phyloP scores from a whole-genome alignment of 306 rosid genomes.

The Fragaria vesca region DNA sequence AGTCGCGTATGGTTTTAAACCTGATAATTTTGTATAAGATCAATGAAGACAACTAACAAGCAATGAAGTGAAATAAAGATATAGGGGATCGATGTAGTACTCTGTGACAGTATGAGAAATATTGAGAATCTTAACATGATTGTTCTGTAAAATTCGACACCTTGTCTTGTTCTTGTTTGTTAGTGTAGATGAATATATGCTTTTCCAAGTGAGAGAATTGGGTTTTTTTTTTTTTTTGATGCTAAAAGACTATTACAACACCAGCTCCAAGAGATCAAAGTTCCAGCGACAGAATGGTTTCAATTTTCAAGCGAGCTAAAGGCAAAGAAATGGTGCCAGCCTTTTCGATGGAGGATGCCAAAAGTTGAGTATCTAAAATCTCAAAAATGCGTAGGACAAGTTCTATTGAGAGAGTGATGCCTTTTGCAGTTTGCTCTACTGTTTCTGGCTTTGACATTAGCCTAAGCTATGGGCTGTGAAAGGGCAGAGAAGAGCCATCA shows the following conservation, averaged over 20 bases:
- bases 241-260: too few relatives aligned
- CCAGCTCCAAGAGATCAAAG: too few relatives aligned
- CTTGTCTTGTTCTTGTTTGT: conserved; percentile 35
- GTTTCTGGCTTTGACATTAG: conserved; percentile 35
- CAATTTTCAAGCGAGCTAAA: too few relatives aligned
- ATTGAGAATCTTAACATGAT: conserved; percentile 12
- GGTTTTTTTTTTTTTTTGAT: conserved; percentile 12
- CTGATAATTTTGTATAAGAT: background rate
- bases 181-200: conserved; percentile 21
- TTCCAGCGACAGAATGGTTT: too few relatives aligned
- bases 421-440: conserved; percentile 31
- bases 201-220: conserved; percentile 25
- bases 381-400: conserved; percentile 47
- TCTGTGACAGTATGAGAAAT: background rate
- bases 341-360: too few relatives aligned
- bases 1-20: background rate
- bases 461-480: conserved; percentile 19
- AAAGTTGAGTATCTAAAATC: background rate
- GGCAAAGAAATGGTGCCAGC: too few relatives aligned
- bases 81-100: background rate
- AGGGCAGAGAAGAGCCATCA: conserved; percentile 38
- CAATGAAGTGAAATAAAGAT: background rate
- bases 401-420: conserved; percentile 7
- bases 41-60: background rate
- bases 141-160: conserved; percentile 6